phyloP scores from a whole-genome alignment of 177 flowering plant genomes.

The Vitis hybrid region DNA sequence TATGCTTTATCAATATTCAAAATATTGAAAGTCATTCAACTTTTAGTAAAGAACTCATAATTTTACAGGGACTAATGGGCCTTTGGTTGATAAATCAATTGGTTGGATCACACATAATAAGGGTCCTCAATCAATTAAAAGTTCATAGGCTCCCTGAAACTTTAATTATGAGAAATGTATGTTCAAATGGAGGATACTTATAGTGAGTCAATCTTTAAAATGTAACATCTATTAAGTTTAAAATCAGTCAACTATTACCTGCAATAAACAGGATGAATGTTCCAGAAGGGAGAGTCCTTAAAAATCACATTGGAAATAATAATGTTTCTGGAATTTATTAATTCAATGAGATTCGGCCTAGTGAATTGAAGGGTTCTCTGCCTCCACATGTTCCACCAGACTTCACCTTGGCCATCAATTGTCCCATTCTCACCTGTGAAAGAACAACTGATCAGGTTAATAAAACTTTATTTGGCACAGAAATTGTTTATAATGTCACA shows the following conservation, averaged over 20 bases:
- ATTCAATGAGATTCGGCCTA: slow-evolving; percentile 81
- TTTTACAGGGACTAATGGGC: too few species aligned
- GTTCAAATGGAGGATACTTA: too few species aligned
- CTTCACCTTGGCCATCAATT: slow-evolving; percentile 87
- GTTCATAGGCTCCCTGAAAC: neutral
- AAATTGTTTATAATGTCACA: neutral
- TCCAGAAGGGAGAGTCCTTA: slow-evolving; percentile 84
- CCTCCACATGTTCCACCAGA: slow-evolving; percentile 96
- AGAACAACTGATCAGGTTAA: neutral
- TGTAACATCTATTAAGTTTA: neutral
- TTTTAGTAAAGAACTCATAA: neutral
- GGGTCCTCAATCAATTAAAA: neutral
- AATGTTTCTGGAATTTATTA: slow-evolving; percentile 70
- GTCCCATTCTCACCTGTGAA: slow-evolving; percentile 89
- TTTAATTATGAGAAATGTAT: too few species aligned
- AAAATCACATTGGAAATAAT: slow-evolving; percentile 76
- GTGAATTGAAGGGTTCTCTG: slow-evolving; percentile 57
- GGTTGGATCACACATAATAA: neutral
- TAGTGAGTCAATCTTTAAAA: too few species aligned
- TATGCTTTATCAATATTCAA: too few species aligned
- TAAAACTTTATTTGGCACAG: neutral
- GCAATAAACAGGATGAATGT: slow-evolving; percentile 88
- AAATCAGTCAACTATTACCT: slow-evolving; percentile 38
- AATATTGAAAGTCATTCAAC: neutral
- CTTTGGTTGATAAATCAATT: neutral